A percentile compares a stretch with the other conserved stretches of the same genome.
Evolutionary conservation across 208 protist species (phyloP).

Genomic region (Leishmania tarentolae): DNA sequence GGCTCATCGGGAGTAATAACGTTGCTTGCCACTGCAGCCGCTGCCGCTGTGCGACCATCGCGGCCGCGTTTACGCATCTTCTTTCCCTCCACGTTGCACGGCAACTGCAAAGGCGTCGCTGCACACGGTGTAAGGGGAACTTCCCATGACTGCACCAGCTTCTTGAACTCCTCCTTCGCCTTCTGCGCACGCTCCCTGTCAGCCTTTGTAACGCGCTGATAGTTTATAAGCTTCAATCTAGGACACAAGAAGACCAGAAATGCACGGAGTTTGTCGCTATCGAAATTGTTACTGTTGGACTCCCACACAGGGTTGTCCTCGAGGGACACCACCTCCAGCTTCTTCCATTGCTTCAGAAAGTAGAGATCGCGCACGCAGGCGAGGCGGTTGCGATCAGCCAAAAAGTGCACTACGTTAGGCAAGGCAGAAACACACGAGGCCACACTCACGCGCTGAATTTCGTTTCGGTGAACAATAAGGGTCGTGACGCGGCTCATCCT

Average conservation of each 20-base stretch:
- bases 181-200: slow-evolving; percentile 40
- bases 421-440: slow-evolving; percentile 67
- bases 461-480: slow-evolving; percentile 81
- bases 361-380: slow-evolving; percentile 50
- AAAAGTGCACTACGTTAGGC: slow-evolving; percentile 72
- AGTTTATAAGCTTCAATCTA: slow-evolving; percentile 82
- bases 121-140: neutral
- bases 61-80: slow-evolving; percentile 81
- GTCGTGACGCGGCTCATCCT: slow-evolving; percentile 66
- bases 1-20: neutral
- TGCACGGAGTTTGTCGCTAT: slow-evolving; percentile 57
- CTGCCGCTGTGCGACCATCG: slow-evolving; percentile 50
- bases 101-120: neutral
- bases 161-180: slow-evolving; percentile 47
- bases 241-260: slow-evolving; percentile 87
- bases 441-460: slow-evolving; percentile 79
- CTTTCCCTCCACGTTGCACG: slow-evolving; percentile 28
- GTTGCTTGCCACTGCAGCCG: slow-evolving; percentile 14
- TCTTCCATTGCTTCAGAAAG: slow-evolving; percentile 75
- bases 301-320: slow-evolving; percentile 72
- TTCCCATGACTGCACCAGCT: slow-evolving; percentile 39
- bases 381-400: slow-evolving; percentile 80
- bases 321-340: slow-evolving; percentile 74
- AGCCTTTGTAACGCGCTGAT: slow-evolving; percentile 69
- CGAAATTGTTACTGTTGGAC: slow-evolving; percentile 42